Conservation (phyloP, 1,284 basidiomycete genomes). For the Apiotrichum brassicae region DNA sequence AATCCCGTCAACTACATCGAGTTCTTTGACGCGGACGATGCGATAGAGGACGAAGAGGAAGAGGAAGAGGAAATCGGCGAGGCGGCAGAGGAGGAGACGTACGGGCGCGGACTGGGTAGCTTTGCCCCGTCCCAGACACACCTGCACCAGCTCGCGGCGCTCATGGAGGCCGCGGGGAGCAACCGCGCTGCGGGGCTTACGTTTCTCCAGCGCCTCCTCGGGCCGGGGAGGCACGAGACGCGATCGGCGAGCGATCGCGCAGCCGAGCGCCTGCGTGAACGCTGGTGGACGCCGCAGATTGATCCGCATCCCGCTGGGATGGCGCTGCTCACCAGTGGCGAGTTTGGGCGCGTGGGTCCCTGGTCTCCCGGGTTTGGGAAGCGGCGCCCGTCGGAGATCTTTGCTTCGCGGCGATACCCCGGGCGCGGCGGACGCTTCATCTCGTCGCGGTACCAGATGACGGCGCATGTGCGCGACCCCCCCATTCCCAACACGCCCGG, state of each 20-base stretch:
- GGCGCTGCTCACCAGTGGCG: slow-evolving; percentile 67
- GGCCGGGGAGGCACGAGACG: slow-evolving; percentile 1
- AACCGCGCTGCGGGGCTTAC: background rate
- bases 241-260: slow-evolving; percentile 14
- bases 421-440: background rate
- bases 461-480: slow-evolving; percentile 50
- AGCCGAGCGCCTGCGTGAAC: slow-evolving; percentile 6
- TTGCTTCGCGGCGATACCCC: background rate
- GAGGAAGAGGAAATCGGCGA: slow-evolving; percentile 14
- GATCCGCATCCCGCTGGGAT: slow-evolving; percentile 67
- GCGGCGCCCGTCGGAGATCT: background rate
- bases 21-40: slow-evolving; percentile 5
- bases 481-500: slow-evolving; percentile 81
- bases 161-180: slow-evolving; percentile 10
- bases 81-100: slow-evolving; percentile 14
- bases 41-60: slow-evolving; percentile 22
- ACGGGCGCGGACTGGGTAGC: background rate
- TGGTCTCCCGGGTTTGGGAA: slow-evolving; percentile 4
- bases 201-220: slow-evolving; percentile 28
- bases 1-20: background rate
- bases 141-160: slow-evolving; percentile 21
- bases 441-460: background rate
- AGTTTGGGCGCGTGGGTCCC: slow-evolving; percentile 67
- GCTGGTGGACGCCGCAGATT: slow-evolving; percentile 50
- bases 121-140: background rate